Evolutionary conservation across 768 basidiomycete species (phyloP), one percentile per base, ranked within the genome.

Genomic region (Naganishia antarctica): DNA sequence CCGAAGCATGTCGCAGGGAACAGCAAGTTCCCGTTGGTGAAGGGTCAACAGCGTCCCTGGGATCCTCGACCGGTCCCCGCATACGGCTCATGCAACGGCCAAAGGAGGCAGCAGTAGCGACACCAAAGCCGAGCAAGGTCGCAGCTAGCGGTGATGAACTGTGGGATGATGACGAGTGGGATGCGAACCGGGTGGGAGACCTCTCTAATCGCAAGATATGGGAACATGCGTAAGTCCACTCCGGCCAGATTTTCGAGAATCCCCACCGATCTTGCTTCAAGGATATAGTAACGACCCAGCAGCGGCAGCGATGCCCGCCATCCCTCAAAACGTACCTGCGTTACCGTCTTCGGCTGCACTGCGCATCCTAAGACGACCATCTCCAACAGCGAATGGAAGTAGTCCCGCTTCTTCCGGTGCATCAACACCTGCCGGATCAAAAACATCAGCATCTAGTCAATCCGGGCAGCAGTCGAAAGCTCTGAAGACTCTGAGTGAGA

Each of bases 281-380:
- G 1, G 8, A 25, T 26, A 11, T 31, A 64, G 53, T 12, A 64
- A 59, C 57, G 21, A 48, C n/a, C 15, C 50, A 29, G 40, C 23
- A 6, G 37, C 59, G 34, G 44, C 48, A 23, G 34, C 26, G 4
- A 65, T 61, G 49, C 65, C 65, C 18, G 21, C 28, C 29, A n/a
- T 60, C 3, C 57, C 64, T 21, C 43, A 48, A 25, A 41, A 53
- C 57, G 26, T 53, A 29, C 65, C 65, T 15, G 60, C 65, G 13
- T 28, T 66, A 34, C 53, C 53, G 5, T 9, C 66, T 32, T 32
- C 48, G 4, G 47, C 50, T 18, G 53, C 60, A 5, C 29, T 67
- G 3, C 61, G 66, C 11, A 67, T 67, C 46, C 46, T 67, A 5
- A 48, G 66, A 8, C 50, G 66, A 31, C 61, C 66, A 34, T 67